Evolutionary conservation across 805 yeast species (phyloP), one percentile per base, ranked within the genome.

Genomic region (Starmerella asiatica): DNA sequence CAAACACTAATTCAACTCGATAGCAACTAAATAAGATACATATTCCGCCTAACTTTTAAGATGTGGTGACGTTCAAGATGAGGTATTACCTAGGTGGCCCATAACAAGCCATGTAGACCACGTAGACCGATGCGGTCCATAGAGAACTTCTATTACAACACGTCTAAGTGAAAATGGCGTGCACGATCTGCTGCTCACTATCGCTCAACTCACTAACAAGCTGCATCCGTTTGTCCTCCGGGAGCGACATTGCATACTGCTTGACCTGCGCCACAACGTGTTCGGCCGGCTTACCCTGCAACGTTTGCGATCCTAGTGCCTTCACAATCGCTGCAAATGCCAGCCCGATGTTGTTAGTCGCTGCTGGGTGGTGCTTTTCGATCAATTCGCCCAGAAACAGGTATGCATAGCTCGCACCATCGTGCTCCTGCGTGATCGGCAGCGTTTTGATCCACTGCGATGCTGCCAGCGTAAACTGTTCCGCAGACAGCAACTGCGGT

Each of bases 381-480:
- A 85, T 77, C 53, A 86, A 64, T 45, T 78, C 79, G 7, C 76
- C 63, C 48, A 86, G 64, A 56, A 83, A 86, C 50, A 70, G 67
- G 62, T 84, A 91, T 16, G 83, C 75, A 58, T 70, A 83, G 14
- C 84, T 75, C 3, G 96, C 96, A 4, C 93, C 93, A 49, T 81
- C 91, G 31, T 75, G 79, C 57, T 91, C 96, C 50, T 75, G 79
- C 18, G 76, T 60, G 31, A 88, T 71, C 18, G 97, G 98, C 49
- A 91, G 70, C 9, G 83, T 69, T 45, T 70, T 69, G 38, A 91
- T 64, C 97, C 97, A 91, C 44, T 71, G 78, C 23, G 67, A 70
- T 36, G 82, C 63, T 20, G 81, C 71, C 20, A 70, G 65, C 46
- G 79, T 73, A 42, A 75, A 61, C 54, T 76, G 72, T 14, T 52